Conservation (phyloP, 495 filamentous ascomycete genomes). For the Amorphotheca resinae region DNA sequence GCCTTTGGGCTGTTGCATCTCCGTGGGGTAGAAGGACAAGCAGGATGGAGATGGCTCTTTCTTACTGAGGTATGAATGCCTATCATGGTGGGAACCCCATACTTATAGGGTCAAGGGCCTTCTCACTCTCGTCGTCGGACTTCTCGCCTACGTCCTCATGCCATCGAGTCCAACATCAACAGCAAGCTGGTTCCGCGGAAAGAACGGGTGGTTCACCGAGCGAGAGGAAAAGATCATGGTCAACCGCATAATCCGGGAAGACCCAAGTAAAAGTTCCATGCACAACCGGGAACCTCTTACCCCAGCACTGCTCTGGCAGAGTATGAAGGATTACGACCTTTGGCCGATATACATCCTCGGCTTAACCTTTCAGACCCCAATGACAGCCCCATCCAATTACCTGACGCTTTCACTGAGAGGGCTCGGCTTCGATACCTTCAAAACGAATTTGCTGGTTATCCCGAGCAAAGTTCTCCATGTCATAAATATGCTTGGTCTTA, state of each 20-base stretch:
- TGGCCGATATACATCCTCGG: conserved; percentile 47
- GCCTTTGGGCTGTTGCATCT: conserved; percentile 64
- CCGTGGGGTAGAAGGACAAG: conserved; percentile 41
- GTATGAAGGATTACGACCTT: conserved; percentile 54
- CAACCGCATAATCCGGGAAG: conserved; percentile 60
- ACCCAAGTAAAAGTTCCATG: conserved; percentile 48
- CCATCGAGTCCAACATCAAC: conserved; percentile 63
- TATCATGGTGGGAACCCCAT: not conserved
- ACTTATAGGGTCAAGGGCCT: conserved; percentile 32
- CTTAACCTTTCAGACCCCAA: conserved; percentile 42
- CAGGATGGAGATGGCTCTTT: conserved; percentile 68
- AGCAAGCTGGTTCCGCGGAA: conserved; percentile 47
- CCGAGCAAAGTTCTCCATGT: conserved; percentile 41
- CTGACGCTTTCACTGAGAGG: conserved; percentile 47
- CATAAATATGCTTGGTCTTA: conserved; percentile 20
- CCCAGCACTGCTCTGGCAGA: conserved; percentile 41
- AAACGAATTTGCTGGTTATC: conserved; percentile 58
- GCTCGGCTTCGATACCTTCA: conserved; percentile 53
- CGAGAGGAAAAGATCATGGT: conserved; percentile 57
- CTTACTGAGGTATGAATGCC: conserved; percentile 30
- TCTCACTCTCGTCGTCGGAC: conserved; percentile 49
- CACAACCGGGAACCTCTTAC: conserved; percentile 49
- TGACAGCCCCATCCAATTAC: conserved; percentile 39
- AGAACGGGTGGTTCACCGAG: conserved; percentile 60
- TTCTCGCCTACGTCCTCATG: conserved; percentile 56